Evolutionary conservation across 371 early-diverging fungal species (phyloP).

Genomic region (Apophysomyces ossiformis): DNA sequence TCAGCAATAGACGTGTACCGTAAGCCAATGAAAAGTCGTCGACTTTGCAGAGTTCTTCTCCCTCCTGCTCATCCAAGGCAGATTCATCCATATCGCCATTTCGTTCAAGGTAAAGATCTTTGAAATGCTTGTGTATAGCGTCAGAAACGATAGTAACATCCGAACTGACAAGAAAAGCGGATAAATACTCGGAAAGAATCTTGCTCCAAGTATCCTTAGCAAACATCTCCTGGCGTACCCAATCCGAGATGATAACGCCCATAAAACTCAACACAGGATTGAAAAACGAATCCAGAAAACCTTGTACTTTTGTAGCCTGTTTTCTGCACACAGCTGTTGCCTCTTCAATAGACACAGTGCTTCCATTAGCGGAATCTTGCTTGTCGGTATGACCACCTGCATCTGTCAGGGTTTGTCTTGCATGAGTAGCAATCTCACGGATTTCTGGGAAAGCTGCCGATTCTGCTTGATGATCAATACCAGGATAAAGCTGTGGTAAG

Average conservation of each 20-base stretch:
- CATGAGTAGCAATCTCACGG: slow-evolving; percentile 61
- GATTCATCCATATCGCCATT: slow-evolving; percentile 50
- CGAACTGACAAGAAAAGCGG: slow-evolving; percentile 46
- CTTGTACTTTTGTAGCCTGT: slow-evolving; percentile 52
- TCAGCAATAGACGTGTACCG: slow-evolving; percentile 83
- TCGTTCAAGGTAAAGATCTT: slow-evolving; percentile 52
- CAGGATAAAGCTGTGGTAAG: slow-evolving; percentile 71
- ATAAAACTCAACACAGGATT: slow-evolving; percentile 48
- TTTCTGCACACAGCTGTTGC: slow-evolving; percentile 48
- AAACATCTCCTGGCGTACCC: slow-evolving; percentile 59
- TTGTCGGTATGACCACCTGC: slow-evolving; percentile 58
- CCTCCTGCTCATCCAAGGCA: slow-evolving; percentile 56
- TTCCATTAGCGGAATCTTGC: slow-evolving; percentile 30
- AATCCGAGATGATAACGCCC: slow-evolving; percentile 53
- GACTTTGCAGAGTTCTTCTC: slow-evolving; percentile 76
- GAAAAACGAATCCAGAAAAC: slow-evolving; percentile 62
- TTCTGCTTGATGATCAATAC: slow-evolving; percentile 65
- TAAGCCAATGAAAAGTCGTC: slow-evolving; percentile 81
- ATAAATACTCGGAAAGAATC: slow-evolving; percentile 40
- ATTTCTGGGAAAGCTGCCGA: slow-evolving; percentile 66
- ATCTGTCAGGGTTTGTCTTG: slow-evolving; percentile 59
- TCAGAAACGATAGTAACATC: slow-evolving; percentile 47
- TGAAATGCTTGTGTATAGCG: slow-evolving; percentile 39
- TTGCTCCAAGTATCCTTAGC: slow-evolving; percentile 55
- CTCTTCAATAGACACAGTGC: slow-evolving; percentile 40